phyloP scores from a whole-genome alignment of 2,329 filamentous ascomycete species.

The Nemania bipapillata region DNA sequence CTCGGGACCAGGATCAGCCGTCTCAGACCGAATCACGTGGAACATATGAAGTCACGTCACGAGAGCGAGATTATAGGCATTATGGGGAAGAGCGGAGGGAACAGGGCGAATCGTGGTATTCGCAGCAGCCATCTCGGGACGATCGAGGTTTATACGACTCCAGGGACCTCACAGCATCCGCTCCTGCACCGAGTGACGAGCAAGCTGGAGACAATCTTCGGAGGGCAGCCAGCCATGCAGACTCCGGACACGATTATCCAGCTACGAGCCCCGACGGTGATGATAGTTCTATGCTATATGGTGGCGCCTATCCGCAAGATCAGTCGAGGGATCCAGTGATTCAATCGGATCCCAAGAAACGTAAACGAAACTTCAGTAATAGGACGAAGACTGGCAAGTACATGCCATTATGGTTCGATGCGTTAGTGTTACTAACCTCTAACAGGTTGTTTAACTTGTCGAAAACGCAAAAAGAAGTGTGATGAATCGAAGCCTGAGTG shows the following conservation, averaged over 20 bases:
- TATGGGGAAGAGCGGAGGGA: conserved; percentile 61
- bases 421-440: conserved; percentile 20
- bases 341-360: conserved; percentile 72
- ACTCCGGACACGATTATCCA: conserved; percentile 61
- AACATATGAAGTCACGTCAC: conserved; percentile 56
- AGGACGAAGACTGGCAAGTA: conserved; percentile 78
- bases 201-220: conserved; percentile 59
- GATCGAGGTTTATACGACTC: conserved; percentile 60
- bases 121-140: conserved; percentile 58
- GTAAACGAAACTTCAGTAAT: conserved; percentile 89
- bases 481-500: conserved; percentile 94
- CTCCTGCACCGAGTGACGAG: conserved; percentile 62
- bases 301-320: conserved; percentile 59
- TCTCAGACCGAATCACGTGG: conserved; percentile 56
- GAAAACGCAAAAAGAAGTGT: conserved; percentile 95
- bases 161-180: conserved; percentile 59
- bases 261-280: conserved; percentile 67
- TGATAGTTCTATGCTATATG: conserved; percentile 59
- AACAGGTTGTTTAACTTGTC: conserved; percentile 80
- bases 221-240: conserved; percentile 59
- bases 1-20: conserved; percentile 52
- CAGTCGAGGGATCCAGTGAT: conserved; percentile 60
- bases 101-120: conserved; percentile 62
- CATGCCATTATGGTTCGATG: conserved; percentile 28
- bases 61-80: conserved; percentile 58